Percentiles rank a stretch among this genome's conserved stretches.
phyloP scores from a whole-genome alignment of 1,284 basidiomycete species.

The Paramarasmius palmivorus region DNA sequence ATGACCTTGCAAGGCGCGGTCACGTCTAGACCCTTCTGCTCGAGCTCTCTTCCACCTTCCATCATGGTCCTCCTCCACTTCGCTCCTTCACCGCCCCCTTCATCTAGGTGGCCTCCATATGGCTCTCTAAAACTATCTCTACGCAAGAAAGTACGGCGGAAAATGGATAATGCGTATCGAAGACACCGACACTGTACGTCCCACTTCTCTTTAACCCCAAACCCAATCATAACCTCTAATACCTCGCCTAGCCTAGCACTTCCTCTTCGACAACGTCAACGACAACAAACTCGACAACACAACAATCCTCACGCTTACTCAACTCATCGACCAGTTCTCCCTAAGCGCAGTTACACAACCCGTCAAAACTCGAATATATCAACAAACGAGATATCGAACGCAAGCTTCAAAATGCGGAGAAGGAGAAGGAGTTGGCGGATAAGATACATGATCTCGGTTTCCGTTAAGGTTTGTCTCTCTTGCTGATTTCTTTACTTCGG shows the following conservation, averaged over 20 bases:
- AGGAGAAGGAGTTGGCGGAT: conserved; percentile 47
- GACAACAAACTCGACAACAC: conserved; percentile 65
- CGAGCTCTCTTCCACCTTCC: no score
- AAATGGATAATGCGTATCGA: conserved; percentile 93
- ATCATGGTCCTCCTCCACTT: no score
- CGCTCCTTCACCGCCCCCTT: conserved; percentile 92
- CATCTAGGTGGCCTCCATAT: conserved; percentile 96
- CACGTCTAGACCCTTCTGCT: no score
- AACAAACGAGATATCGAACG: conserved; percentile 77
- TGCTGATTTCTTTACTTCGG: background rate
- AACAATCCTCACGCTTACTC: conserved; percentile 59
- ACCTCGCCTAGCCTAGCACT: conserved; percentile 10
- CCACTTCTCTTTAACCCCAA: no score
- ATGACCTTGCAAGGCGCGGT: no score
- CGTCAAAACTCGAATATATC: conserved; percentile 69
- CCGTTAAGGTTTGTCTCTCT: conserved; percentile 32
- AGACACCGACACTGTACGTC: conserved; percentile 74
- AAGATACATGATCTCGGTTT: conserved; percentile 46
- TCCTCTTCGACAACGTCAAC: conserved; percentile 10
- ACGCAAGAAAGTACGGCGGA: conserved; percentile 79
- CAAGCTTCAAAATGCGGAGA: conserved; percentile 42
- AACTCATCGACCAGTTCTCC: conserved; percentile 73
- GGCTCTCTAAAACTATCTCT: conserved; percentile 91
- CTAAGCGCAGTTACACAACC: conserved; percentile 68
- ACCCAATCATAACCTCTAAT: no score